Evolutionary conservation across 768 basidiomycete species (phyloP).

Genomic region (Rhizopogon vesiculosus): DNA sequence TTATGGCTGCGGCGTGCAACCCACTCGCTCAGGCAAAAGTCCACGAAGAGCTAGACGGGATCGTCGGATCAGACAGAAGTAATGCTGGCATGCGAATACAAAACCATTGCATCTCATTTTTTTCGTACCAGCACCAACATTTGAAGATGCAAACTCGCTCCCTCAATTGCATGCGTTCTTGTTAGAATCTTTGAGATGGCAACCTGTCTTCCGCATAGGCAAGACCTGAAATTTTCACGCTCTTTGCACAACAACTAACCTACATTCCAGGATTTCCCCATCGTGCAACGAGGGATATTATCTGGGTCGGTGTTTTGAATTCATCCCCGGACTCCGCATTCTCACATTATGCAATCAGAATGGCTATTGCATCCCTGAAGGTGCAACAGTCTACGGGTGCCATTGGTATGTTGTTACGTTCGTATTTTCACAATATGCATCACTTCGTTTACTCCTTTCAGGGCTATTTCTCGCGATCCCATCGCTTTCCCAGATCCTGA

Average conservation of each 20-base stretch:
- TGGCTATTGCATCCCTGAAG: constrained; percentile 19
- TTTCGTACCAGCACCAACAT: constrained; percentile 25
- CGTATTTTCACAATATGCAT: not conserved
- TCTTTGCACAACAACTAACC: not conserved
- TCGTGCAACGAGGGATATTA: constrained; percentile 52
- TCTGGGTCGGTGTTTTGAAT: constrained; percentile 29
- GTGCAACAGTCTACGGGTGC: constrained; percentile 15
- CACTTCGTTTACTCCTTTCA: constrained; percentile 3
- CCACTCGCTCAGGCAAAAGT: constrained; percentile 42
- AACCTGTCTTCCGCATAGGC: constrained; percentile 21
- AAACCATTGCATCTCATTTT: not conserved
- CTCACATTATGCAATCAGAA: not conserved
- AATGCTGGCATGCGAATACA: not conserved
- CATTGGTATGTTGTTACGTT: constrained; percentile 8
- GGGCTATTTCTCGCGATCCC: constrained; percentile 49
- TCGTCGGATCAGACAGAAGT: constrained; percentile 33
- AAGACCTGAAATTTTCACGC: not conserved
- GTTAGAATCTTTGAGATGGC: constrained; percentile 28
- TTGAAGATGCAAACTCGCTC: constrained; percentile 22
- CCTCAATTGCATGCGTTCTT: constrained; percentile 27
- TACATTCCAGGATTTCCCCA: constrained; percentile 50
- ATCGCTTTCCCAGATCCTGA: constrained; percentile 50
- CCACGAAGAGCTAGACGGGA: constrained; percentile 43
- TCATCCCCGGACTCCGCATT: constrained; percentile 14
- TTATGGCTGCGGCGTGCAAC: constrained; percentile 48